phyloP scores from a whole-genome alignment of 2,329 filamentous ascomycete genomes.

The Microascus cirrosus region DNA sequence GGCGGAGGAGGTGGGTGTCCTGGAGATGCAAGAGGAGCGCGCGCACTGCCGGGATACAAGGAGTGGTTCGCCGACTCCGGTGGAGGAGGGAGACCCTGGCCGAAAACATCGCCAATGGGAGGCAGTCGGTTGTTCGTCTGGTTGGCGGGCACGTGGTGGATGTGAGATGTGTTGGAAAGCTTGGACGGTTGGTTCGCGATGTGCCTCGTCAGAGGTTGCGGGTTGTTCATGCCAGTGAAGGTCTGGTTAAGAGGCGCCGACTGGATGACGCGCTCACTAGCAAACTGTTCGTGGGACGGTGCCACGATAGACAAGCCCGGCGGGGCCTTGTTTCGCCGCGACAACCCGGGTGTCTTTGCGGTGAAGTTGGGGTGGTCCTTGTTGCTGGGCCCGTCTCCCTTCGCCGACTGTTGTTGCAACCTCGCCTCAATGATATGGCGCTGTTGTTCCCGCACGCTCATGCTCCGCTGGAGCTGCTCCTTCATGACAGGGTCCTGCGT shows the following conservation, averaged over 20 bases:
- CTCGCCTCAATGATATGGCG: slow-evolving; percentile 88
- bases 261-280: slow-evolving; percentile 89
- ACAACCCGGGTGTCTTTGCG: slow-evolving; percentile 63
- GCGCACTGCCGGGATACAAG: slow-evolving; percentile 49
- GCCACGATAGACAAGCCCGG: slow-evolving; percentile 91
- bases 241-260: slow-evolving; percentile 91
- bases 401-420: slow-evolving; percentile 77
- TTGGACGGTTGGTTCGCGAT: slow-evolving; percentile 73
- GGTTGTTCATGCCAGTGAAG: slow-evolving; percentile 81
- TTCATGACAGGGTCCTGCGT: slow-evolving; percentile 96
- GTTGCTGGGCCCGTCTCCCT: slow-evolving; percentile 52
- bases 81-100: slow-evolving; percentile 50
- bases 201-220: slow-evolving; percentile 65
- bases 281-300: slow-evolving; percentile 83
- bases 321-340: slow-evolving; percentile 67
- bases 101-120: slow-evolving; percentile 90
- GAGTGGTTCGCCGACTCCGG: slow-evolving; percentile 16
- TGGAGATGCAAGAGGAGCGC: slow-evolving; percentile 64
- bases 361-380: slow-evolving; percentile 36
- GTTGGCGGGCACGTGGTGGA: slow-evolving; percentile 77
- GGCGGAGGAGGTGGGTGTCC: slow-evolving; percentile 49
- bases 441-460: slow-evolving; percentile 89
- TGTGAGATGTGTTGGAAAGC: slow-evolving; percentile 74
- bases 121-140: slow-evolving; percentile 89
- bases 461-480: slow-evolving; percentile 86